Base-by-base conservation (phyloP, 129 eudicot genomes). In the Centrapalus pauciflorus region DNA sequence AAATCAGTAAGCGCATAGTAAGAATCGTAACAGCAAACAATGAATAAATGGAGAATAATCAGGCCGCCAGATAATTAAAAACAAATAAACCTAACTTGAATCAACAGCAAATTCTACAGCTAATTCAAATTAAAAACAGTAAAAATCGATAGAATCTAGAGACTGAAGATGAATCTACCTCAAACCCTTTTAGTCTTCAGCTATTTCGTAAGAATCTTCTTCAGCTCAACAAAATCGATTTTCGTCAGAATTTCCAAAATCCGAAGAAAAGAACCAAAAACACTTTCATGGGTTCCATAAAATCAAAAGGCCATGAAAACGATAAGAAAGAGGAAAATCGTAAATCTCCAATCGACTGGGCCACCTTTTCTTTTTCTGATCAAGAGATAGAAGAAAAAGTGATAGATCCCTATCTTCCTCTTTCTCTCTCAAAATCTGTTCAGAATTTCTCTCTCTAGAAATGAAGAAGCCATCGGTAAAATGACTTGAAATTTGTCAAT, bases 401-500 rank as follows among this genome's bases (percentile, higher is more conserved):
- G 76, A 86, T 45, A 74, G 79, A 74, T 82, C 83, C 77, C 75
- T 61, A 48, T 51, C 62, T 55, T 70, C 29, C 37, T 71, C 41
- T 71, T 61, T 55, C 74, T 71, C 74, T 65, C 78, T 65, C 69
- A 33, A 55, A 56, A 63, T 72, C 75, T 71, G 24, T 26, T 37
- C 40, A n/a, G 32, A 19, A 67, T 64, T 65, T 74, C 73, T 73
- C 71, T 68, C 76, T 69, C 66, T 76, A 30, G 20, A 69, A 55
- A 80, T 52, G 37, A 56, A 46, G 30, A 46, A 57, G 57, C 48
- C 55, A 32, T 56, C 43, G 66, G 66, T 64, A 54, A 63, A 72
- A 76, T 75, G 87, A 83, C 80, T 76, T 83, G 67, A 81, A 76
- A 72, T 72, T 78, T 78, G 81, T 81, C 77, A 79, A 80, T 76